Base-by-base conservation (phyloP, 1,284 basidiomycete genomes). In the Inonotus obliquus region DNA sequence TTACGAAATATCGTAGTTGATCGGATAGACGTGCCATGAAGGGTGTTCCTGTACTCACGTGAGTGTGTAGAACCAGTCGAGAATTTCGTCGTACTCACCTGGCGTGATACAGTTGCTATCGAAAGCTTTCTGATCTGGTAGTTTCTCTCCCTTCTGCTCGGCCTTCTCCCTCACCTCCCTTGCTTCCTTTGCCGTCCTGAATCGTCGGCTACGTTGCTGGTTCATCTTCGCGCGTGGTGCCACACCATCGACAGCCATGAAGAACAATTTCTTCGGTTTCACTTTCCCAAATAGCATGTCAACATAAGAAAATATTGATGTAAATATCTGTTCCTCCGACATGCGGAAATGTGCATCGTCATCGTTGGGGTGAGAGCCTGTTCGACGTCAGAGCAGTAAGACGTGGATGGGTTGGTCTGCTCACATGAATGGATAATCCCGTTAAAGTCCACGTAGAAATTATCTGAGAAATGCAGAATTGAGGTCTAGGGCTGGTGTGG, bases 171-270 rank as follows among this genome's bases (percentile, higher is more conserved):
- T 79, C 57, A 91, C 77, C 72, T 98, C 95, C 69, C 85, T 89
- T 17, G 91, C 92, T 73, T 98, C 96, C 74, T 92, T 94, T 2
- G 96, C 96, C 0, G 96, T 95, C 61, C 96, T 81, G 79, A 99
- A 99, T 59, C 97, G 87, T 57, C 97, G 81, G 70, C 91, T 90
- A 39, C 95, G 87, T 73, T 99, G 97, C 74, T 99, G 96, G 74
- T 99, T 99, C 97, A 99, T 98, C 83, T 99, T 99, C 54, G 97
- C 97, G 61, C 97, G 83, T 2, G 97, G 97, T 0, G 97, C 97
- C 14, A 98, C 96, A 63, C 97, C 97, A 73, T 99, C 97, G 54
- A 99, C 89, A 29, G 97, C 97, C 88, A 99, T 96, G 76, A 96
- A 98, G 72, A 96, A 95, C 5, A 96, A 78, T 73, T 98, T 98